Evolutionary conservation across 78 protist species (phyloP).

Genomic region (Guillardia theta): DNA sequence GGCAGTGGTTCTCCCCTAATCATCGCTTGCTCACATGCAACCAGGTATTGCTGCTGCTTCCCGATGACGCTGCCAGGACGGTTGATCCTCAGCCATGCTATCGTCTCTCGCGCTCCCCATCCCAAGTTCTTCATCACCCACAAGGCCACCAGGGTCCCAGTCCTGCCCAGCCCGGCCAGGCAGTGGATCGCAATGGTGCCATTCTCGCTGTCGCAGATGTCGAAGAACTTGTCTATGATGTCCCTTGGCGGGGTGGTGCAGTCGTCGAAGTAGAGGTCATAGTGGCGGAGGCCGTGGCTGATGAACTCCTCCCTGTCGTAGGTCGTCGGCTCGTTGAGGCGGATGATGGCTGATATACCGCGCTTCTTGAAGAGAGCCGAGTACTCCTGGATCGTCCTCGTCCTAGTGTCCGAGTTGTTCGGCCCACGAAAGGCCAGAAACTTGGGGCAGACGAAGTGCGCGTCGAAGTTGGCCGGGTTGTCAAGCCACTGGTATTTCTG

Average conservation of each 20-base stretch:
- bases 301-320: not conserved
- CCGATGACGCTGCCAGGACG: slow-evolving; percentile 1
- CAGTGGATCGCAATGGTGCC: slow-evolving; percentile 58
- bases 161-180: slow-evolving; percentile 71
- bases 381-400: not conserved
- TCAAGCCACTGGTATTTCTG: not conserved
- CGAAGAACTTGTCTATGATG: not conserved
- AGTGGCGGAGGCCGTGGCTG: not conserved
- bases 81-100: not conserved
- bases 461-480: not conserved
- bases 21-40: no score
- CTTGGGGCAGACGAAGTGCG: slow-evolving; percentile 20
- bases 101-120: not conserved
- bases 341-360: not conserved
- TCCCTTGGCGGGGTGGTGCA: slow-evolving; percentile 13
- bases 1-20: no score
- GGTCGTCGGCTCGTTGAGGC: not conserved
- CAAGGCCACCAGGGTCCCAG: slow-evolving; percentile 76
- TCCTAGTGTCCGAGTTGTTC: not conserved
- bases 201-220: not conserved
- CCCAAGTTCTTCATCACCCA: not conserved
- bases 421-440: slow-evolving; percentile 16
- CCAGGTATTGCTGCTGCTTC: not conserved
- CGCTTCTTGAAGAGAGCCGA: not conserved
- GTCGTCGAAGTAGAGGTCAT: slow-evolving; percentile 23